Conservation (phyloP, 2,329 filamentous ascomycete species). For the Botryosphaeria dothidea region DNA sequence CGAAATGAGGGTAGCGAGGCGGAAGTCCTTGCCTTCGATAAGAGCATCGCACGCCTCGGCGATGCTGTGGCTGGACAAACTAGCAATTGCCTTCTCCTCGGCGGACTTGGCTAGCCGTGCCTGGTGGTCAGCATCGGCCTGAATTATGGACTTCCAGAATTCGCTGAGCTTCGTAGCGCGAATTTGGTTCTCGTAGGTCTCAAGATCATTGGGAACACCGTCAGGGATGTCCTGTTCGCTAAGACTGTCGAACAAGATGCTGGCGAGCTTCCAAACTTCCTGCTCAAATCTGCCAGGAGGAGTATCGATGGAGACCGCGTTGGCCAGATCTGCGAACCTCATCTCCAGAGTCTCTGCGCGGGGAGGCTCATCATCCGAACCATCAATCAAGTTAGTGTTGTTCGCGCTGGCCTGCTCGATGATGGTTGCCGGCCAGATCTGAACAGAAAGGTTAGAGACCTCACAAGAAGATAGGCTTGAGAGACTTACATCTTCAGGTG, state of each 20-base stretch:
- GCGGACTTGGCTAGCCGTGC: conserved; percentile 61
- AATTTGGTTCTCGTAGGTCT: conserved; percentile 40
- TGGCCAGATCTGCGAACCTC: conserved; percentile 53
- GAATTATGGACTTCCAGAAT: conserved; percentile 59
- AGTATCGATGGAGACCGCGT: conserved; percentile 45
- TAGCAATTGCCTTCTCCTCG: conserved; percentile 82
- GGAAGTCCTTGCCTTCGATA: conserved; percentile 73
- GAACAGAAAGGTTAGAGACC: not conserved
- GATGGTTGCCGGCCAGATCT: conserved; percentile 18
- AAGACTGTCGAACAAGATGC: conserved; percentile 67
- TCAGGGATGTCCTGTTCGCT: conserved; percentile 53
- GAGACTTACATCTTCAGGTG: conserved; percentile 42
- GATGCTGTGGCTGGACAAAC: conserved; percentile 76
- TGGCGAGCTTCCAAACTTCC: conserved; percentile 80
- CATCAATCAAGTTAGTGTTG: conserved; percentile 9
- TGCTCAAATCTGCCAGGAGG: conserved; percentile 60
- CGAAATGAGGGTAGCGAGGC: conserved; percentile 80
- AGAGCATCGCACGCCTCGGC: conserved; percentile 81
- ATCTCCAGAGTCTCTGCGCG: conserved; percentile 25
- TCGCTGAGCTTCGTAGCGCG: conserved; percentile 65
- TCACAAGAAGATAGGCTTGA: not conserved
- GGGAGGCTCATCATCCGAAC: conserved; percentile 7
- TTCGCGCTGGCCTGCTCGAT: not conserved
- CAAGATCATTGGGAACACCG: conserved; percentile 39
- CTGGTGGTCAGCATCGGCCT: conserved; percentile 40